These are phyloP conservation scores for Huntiella bhutanensis DNA, from an alignment of 2,329 filamentous ascomycete species.

Conservation along the genomic window DNA sequence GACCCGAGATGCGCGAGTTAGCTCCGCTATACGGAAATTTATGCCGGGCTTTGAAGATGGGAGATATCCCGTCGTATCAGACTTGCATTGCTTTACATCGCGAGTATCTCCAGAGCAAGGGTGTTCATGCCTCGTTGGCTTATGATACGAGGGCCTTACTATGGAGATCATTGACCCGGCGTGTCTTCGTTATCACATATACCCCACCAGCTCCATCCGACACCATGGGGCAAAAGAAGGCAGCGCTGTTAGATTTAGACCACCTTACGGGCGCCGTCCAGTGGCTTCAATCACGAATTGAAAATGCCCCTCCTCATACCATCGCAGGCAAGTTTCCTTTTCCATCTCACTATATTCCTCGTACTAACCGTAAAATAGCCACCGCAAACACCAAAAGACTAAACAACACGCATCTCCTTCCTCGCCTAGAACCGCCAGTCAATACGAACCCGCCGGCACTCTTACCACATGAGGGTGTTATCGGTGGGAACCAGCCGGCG, in stretches of 20 bases:
- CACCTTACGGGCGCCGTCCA: slow-evolving; percentile 46
- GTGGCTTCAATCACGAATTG: slow-evolving; percentile 45
- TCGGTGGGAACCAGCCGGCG: slow-evolving; percentile 44
- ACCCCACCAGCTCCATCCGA: slow-evolving; percentile 37
- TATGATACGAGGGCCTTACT: slow-evolving; percentile 65
- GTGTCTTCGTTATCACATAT: slow-evolving; percentile 61
- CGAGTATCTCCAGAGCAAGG: slow-evolving; percentile 56
- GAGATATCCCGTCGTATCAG: slow-evolving; percentile 59
- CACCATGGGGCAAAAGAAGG: slow-evolving; percentile 35
- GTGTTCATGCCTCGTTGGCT: slow-evolving; percentile 55
- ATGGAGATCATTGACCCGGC: slow-evolving; percentile 66
- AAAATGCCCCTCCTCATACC: slow-evolving; percentile 21
- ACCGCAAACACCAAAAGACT: slow-evolving; percentile 6
- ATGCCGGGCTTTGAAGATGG: slow-evolving; percentile 50
- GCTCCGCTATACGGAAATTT: slow-evolving; percentile 52
- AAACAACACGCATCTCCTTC: slow-evolving; percentile 8
- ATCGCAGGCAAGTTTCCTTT: slow-evolving; percentile 5
- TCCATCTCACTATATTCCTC: not conserved
- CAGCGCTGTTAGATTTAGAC: slow-evolving; percentile 55
- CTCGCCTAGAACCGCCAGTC: not conserved
- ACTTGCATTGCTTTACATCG: slow-evolving; percentile 44
- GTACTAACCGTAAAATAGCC: slow-evolving; percentile 3
- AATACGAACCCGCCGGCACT: slow-evolving; percentile 22
- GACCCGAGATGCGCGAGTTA: slow-evolving; percentile 50
- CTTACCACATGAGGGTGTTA: slow-evolving; percentile 36